A percentile compares a stretch with the other conserved stretches of the same genome.
Evolutionary conservation across 2,329 filamentous ascomycete genomes (phyloP).

Genomic region (Diaporthe aspalathi): DNA sequence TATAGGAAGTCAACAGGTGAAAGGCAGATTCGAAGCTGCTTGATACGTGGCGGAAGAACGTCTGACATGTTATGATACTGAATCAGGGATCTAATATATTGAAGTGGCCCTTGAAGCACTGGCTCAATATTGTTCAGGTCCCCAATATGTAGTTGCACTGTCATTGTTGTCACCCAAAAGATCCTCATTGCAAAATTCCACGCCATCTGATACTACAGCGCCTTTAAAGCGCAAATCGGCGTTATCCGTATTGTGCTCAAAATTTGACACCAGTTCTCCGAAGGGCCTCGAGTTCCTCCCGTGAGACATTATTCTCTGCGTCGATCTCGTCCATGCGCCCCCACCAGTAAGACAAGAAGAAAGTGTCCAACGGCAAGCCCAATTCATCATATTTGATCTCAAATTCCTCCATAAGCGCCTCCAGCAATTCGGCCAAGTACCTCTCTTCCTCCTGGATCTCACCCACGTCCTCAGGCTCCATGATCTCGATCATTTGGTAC

Average conservation of each 20-base stretch:
- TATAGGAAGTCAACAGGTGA: accelerated
- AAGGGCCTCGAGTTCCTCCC: background rate
- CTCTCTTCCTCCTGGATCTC: conserved; percentile 22
- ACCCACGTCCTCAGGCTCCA: background rate
- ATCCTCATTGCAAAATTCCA: background rate
- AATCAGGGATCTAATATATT: no score
- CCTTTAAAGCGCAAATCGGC: background rate
- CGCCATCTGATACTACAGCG: background rate
- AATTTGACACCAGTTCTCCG: background rate
- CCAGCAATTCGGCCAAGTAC: background rate
- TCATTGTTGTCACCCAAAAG: background rate
- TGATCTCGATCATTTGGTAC: background rate
- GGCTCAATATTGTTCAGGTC: no score
- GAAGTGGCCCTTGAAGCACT: no score
- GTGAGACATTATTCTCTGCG: background rate
- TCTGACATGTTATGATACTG: background rate
- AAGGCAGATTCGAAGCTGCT: background rate
- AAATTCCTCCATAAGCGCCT: background rate
- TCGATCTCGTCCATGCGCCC: background rate
- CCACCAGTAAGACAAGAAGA: conserved; percentile 10
- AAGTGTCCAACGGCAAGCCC: background rate
- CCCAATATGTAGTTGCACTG: background rate
- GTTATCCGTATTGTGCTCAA: background rate
- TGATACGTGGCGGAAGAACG: background rate
- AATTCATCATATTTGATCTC: background rate